Conservation (phyloP, 176 grass and related monocot species). For the Luzula sylvatica region DNA sequence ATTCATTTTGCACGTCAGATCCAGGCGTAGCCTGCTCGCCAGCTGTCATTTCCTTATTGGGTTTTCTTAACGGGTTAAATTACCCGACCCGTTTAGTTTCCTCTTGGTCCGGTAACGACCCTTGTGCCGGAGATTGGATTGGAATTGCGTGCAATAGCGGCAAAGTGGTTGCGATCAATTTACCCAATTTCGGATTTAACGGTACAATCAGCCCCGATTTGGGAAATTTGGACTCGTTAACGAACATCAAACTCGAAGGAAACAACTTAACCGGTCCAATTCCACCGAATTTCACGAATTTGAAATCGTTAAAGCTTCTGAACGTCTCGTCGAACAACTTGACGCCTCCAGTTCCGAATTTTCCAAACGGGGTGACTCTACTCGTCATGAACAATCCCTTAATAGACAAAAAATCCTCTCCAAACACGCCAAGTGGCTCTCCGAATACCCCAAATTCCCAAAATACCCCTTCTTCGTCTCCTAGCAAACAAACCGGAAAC, state of each 20-base stretch:
- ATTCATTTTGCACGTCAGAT: constrained; percentile 42
- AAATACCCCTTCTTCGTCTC: not conserved
- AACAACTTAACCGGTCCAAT: constrained; percentile 60
- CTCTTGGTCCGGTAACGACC: constrained; percentile 46
- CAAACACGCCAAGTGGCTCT: not conserved
- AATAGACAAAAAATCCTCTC: not conserved
- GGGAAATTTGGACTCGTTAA: constrained; percentile 36
- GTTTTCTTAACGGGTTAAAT: constrained; percentile 30
- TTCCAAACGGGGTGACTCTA: constrained; percentile 27
- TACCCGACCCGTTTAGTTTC: constrained; percentile 20
- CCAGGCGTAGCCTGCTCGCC: constrained; percentile 35
- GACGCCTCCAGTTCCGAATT: constrained; percentile 40
- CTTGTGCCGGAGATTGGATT: constrained; percentile 38
- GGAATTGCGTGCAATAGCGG: constrained; percentile 43
- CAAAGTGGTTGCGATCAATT: constrained; percentile 36
- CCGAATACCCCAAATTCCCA: not conserved
- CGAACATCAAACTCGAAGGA: constrained; percentile 28
- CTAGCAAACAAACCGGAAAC: not conserved
- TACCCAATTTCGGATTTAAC: constrained; percentile 34
- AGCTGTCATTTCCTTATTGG: constrained; percentile 43
- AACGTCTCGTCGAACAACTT: constrained; percentile 66
- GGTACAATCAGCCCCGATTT: constrained; percentile 63
- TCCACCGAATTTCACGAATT: constrained; percentile 33
- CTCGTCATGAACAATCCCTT: constrained; percentile 33
- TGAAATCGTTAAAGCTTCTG: constrained; percentile 41